These are phyloP conservation scores for Mentha longifolia DNA, from an alignment of 257 asterid genomes.

Conservation along the genomic window DNA sequence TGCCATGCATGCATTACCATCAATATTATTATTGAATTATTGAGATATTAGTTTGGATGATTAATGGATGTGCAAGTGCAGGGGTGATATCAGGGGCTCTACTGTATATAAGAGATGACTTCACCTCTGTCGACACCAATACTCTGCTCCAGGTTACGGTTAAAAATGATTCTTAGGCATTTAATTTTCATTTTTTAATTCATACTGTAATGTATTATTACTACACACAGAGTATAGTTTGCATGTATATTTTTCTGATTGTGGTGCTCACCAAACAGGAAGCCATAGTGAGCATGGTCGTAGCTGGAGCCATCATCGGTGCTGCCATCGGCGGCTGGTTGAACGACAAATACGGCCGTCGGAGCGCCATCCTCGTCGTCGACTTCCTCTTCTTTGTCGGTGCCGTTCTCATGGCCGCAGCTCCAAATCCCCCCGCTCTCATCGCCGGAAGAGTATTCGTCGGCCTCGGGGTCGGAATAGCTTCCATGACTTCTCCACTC, in stretches of 20 bases:
- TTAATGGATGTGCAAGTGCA: conserved; percentile 12
- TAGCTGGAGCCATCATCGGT: conserved; percentile 64
- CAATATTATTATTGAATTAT: too few relatives aligned
- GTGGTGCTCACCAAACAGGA: conserved; percentile 35
- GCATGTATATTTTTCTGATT: background rate
- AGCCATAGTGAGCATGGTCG: conserved; percentile 55
- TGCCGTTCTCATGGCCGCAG: conserved; percentile 48
- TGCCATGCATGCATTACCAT: background rate
- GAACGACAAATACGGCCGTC: conserved; percentile 50
- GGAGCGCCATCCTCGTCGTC: conserved; percentile 42
- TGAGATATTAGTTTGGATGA: too few relatives aligned
- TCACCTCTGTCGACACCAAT: conserved; percentile 47
- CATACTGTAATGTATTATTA: too few relatives aligned
- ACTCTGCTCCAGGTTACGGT: conserved; percentile 50
- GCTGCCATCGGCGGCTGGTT: conserved; percentile 59
- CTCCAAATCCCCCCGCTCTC: conserved; percentile 42
- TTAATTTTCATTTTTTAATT: too few relatives aligned
- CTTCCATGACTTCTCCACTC: conserved; percentile 54
- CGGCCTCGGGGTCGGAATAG: conserved; percentile 56
- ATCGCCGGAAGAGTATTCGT: conserved; percentile 49
- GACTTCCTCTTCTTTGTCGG: conserved; percentile 52
- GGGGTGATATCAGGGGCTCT: conserved; percentile 64
- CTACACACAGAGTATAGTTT: background rate
- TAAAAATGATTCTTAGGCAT: too few relatives aligned
- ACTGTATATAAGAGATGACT: conserved; percentile 56